Conservation (phyloP, 805 yeast genomes). For the Yarrowia sp. region DNA sequence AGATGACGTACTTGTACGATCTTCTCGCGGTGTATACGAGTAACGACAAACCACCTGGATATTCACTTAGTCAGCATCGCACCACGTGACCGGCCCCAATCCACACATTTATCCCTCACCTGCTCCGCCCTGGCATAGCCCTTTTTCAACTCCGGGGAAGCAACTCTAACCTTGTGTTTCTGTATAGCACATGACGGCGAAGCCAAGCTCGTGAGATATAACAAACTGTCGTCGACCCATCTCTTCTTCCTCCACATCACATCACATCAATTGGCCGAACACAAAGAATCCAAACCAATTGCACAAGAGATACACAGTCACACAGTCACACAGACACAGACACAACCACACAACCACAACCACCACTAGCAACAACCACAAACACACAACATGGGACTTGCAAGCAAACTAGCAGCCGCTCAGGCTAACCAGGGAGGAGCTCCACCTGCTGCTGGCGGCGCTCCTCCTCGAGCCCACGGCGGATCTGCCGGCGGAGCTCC, state of each 20-base stretch:
- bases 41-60: no score
- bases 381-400: constrained; percentile 45
- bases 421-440: constrained; percentile 39
- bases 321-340: constrained; percentile 3
- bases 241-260: not conserved
- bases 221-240: constrained; percentile 1
- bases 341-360: not conserved
- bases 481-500: constrained; percentile 4
- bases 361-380: not conserved
- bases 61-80: no score
- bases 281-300: not conserved
- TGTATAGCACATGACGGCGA: constrained; percentile 8
- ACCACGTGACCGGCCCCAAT: no score
- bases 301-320: not conserved
- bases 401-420: constrained; percentile 46
- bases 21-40: no score
- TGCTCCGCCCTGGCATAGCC: constrained; percentile 30
- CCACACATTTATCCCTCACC: not conserved
- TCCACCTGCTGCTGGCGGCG: not conserved
- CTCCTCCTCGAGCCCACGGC: constrained; percentile 29
- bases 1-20: no score
- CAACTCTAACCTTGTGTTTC: constrained; percentile 18
- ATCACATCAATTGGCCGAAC: not conserved
- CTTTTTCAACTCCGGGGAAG: constrained; percentile 26
- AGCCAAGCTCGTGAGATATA: not conserved